phyloP scores from a whole-genome alignment of 371 early-diverging fungal species.

The Actinomortierella ambigua region DNA sequence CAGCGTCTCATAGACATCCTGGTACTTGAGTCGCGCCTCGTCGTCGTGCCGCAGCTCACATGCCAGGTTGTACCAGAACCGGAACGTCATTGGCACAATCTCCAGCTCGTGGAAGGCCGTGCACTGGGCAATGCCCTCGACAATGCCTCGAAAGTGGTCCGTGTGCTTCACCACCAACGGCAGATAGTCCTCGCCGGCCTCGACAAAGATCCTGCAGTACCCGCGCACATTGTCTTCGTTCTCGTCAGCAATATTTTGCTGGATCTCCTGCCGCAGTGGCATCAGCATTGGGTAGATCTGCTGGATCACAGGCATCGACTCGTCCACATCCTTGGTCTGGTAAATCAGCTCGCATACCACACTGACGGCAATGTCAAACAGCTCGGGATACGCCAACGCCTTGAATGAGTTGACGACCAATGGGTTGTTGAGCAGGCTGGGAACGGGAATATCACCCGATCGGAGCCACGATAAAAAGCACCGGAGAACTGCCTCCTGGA shows the following conservation, averaged over 20 bases:
- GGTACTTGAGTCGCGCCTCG: slow-evolving; percentile 51
- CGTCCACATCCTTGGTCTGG: slow-evolving; percentile 70
- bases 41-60: slow-evolving; percentile 60
- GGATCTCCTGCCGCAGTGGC: slow-evolving; percentile 57
- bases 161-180: slow-evolving; percentile 67
- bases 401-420: slow-evolving; percentile 78
- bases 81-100: slow-evolving; percentile 80
- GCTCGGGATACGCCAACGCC: slow-evolving; percentile 63
- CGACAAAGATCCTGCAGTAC: slow-evolving; percentile 80
- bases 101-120: slow-evolving; percentile 69
- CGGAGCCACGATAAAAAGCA: slow-evolving; percentile 87
- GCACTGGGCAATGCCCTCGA: slow-evolving; percentile 80
- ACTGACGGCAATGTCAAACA: slow-evolving; percentile 88
- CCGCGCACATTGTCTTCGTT: slow-evolving; percentile 76
- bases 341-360: slow-evolving; percentile 81
- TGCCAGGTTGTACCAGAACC: slow-evolving; percentile 86
- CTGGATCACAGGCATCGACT: slow-evolving; percentile 60
- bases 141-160: slow-evolving; percentile 66
- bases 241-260: slow-evolving; percentile 49
- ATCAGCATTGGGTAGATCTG: slow-evolving; percentile 66
- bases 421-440: slow-evolving; percentile 65
- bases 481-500: slow-evolving; percentile 69
- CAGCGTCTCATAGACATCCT: slow-evolving; percentile 70
- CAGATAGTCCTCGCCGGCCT: slow-evolving; percentile 89
- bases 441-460: slow-evolving; percentile 79